Evolutionary conservation across 805 yeast genomes (phyloP), one percentile per base, ranked within the genome.

Genomic region (Priceomyces fermenticarens): DNA sequence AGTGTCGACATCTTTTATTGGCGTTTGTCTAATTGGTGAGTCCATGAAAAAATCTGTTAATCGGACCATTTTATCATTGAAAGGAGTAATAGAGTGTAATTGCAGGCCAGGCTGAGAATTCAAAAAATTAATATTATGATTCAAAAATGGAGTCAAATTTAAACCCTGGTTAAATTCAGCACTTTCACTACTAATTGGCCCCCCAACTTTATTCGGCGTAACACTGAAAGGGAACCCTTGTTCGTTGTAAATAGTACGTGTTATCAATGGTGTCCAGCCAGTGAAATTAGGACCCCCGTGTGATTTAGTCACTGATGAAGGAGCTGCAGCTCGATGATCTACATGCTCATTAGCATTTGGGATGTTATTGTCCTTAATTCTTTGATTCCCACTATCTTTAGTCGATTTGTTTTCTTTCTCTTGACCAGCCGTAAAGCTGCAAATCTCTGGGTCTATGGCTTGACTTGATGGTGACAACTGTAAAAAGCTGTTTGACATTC

Each of bases 181-280:
- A 29, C 42, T 44, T 17, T 40, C 41, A 13, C 37, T 39, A 4
- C 36, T 32, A 23, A 44, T 43, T 14, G 35, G 28, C 4, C 35
- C 35, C n/a, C 35, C 32, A 38, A 55, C 50, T 41, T 54, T 60
- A 47, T 62, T 60, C 10, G 75, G 74, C 10, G 74, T 67, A 13
- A 70, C 55, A 39, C 60, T 64, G 44, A 57, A 57, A 12, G 63
- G 54, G 30, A 61, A 43, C 20, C 65, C 43, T 38, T 59, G 63
- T 32, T 68, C 73, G 40, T 58, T 63, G 42, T 46, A 58, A 40
- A 64, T 50, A 5, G 72, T 67, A 32, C 67, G 65, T 2, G 67
- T 57, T 4, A 69, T 64, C 16, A 67, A 47, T 14, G 75, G 75
- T 7, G 75, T 69, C 75, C 74, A 70, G 2, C 72, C 72, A 4